phyloP scores from a whole-genome alignment of 257 asterid species.

The Plantago elongata region DNA sequence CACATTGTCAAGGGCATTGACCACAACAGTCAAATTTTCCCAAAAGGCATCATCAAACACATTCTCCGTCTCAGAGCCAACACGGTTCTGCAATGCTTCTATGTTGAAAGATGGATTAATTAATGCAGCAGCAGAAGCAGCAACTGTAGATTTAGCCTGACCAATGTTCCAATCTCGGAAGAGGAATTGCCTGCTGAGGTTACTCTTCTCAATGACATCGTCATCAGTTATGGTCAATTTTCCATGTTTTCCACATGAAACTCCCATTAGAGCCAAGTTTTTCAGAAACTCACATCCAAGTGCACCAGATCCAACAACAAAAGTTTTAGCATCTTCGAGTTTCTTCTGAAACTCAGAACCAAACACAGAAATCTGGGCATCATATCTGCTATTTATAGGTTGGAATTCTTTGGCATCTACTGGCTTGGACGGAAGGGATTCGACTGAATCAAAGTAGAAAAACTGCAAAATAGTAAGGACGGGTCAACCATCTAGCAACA shows the following conservation, averaged over 20 bases:
- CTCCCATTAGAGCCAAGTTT: conserved; percentile 91
- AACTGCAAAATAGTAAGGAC: conserved; percentile 47
- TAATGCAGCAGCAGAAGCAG: conserved; percentile 73
- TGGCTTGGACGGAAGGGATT: conserved; percentile 82
- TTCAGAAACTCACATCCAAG: conserved; percentile 91
- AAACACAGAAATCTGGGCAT: conserved; percentile 90
- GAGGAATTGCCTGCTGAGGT: conserved; percentile 89
- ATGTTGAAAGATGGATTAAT: conserved; percentile 57
- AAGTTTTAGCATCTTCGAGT: conserved; percentile 69
- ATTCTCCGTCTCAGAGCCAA: conserved; percentile 79
- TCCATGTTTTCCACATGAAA: conserved; percentile 70
- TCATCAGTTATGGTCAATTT: conserved; percentile 83
- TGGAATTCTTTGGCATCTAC: conserved; percentile 60
- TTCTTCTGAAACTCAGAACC: conserved; percentile 82
- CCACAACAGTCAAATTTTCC: conserved; percentile 73
- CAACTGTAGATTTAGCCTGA: conserved; percentile 89
- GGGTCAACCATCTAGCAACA: conserved; percentile 1
- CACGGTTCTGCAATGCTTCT: conserved; percentile 94
- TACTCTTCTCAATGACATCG: conserved; percentile 94
- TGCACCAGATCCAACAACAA: conserved; percentile 95
- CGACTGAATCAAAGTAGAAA: conserved; percentile 85
- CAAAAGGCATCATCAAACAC: conserved; percentile 81
- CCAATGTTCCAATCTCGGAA: conserved; percentile 96
- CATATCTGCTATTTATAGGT: conserved; percentile 83
- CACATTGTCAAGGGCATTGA: conserved; percentile 94